These are phyloP conservation scores for Umbellularia californica DNA, from an alignment of 164 flowering plant genomes.

Conservation along the genomic window DNA sequence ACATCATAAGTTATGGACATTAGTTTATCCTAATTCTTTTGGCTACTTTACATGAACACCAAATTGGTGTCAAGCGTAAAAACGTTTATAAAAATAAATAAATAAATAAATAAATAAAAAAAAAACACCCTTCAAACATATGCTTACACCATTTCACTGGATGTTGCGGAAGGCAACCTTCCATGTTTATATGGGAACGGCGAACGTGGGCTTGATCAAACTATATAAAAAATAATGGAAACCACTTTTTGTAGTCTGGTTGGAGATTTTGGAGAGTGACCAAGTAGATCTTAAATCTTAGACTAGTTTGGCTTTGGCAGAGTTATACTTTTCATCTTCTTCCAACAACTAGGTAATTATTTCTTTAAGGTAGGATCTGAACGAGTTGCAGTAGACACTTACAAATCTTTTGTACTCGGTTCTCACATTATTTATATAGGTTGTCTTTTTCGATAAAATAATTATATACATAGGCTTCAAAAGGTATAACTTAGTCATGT, in stretches of 20 bases:
- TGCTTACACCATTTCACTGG: no score
- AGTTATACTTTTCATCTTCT: not conserved
- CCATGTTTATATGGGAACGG: no score
- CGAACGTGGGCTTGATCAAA: no score
- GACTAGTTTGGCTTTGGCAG: not conserved
- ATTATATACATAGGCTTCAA: not conserved
- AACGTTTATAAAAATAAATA: no score
- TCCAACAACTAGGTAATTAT: not conserved
- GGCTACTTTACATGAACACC: no score
- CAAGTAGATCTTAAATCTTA: not conserved
- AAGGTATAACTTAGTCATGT: conserved; percentile 4
- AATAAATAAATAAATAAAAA: no score
- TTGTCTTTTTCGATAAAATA: not conserved
- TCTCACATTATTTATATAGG: not conserved
- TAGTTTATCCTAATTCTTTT: no score
- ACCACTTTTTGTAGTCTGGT: not conserved
- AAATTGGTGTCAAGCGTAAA: no score
- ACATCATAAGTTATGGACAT: no score
- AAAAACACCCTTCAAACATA: no score
- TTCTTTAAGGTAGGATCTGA: not conserved
- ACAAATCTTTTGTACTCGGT: not conserved
- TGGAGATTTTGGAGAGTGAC: not conserved
- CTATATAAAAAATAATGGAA: no score
- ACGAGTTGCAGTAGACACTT: conserved; percentile 2
- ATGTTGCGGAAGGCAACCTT: no score